These are phyloP conservation scores for Botrytis fabae DNA, from an alignment of 2,329 filamentous ascomycete genomes.

Conservation along the genomic window DNA sequence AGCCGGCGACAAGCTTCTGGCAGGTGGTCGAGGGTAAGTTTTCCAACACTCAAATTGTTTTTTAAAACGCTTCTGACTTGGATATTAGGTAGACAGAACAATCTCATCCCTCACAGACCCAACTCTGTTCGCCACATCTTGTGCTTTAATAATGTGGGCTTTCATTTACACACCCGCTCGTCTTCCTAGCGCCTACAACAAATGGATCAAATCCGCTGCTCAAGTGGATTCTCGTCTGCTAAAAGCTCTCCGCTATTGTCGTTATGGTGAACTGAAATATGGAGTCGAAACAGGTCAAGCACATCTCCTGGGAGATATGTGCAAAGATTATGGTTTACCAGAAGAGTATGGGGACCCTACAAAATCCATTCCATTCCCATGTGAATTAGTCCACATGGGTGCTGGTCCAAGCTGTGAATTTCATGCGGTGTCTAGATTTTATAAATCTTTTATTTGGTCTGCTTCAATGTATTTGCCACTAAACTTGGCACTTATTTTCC, in stretches of 20 bases:
- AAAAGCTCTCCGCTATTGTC: slow-evolving; percentile 68
- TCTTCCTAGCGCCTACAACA: slow-evolving; percentile 72
- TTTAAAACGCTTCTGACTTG: not conserved
- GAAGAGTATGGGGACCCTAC: slow-evolving; percentile 70
- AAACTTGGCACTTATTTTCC: slow-evolving; percentile 66
- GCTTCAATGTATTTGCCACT: slow-evolving; percentile 72
- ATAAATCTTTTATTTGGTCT: slow-evolving; percentile 69
- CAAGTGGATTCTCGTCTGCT: slow-evolving; percentile 74
- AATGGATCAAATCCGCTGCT: slow-evolving; percentile 79
- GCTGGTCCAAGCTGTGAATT: slow-evolving; percentile 71
- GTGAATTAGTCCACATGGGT: slow-evolving; percentile 82
- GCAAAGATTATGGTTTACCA: slow-evolving; percentile 68
- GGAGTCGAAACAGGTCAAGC: slow-evolving; percentile 72
- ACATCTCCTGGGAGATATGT: slow-evolving; percentile 68
- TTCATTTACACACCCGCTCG: slow-evolving; percentile 77
- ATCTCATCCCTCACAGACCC: slow-evolving; percentile 59
- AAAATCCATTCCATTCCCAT: slow-evolving; percentile 67
- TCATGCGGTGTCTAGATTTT: slow-evolving; percentile 69
- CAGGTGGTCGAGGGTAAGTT: slow-evolving; percentile 45
- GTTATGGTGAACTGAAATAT: slow-evolving; percentile 65
- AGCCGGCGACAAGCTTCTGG: slow-evolving; percentile 47
- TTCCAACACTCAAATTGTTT: not conserved
- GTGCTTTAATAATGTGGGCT: slow-evolving; percentile 80
- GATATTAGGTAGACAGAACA: slow-evolving; percentile 38
- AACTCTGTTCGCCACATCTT: slow-evolving; percentile 69